These are phyloP conservation scores for Gossypium thurberi DNA, from an alignment of 345 rosid species.

Conservation along the genomic window DNA sequence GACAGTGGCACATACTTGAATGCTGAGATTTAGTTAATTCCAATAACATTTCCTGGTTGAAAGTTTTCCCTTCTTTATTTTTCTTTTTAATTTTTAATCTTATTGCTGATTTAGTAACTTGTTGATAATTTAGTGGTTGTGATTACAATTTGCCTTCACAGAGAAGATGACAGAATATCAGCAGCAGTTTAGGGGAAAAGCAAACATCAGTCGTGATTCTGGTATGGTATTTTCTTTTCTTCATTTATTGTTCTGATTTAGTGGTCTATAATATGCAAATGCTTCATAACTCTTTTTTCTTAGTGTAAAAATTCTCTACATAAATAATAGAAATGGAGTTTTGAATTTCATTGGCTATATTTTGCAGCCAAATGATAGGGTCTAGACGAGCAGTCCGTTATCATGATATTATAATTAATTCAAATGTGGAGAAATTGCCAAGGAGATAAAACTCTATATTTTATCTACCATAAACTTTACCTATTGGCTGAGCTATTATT, in stretches of 20 bases:
- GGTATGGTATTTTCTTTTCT: conserved; percentile 21
- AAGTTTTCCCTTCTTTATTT: background rate
- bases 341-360: background rate
- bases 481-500: background rate
- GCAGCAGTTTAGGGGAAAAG: conserved; percentile 30
- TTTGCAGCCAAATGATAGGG: background rate
- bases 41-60: background rate
- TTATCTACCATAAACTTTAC: background rate
- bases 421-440: background rate
- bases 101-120: conserved; percentile 1
- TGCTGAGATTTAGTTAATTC: conserved; percentile 1
- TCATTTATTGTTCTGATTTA: background rate
- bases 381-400: background rate
- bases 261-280: background rate
- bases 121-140: conserved; percentile 2
- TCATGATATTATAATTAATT: background rate
- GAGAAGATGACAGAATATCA: conserved; percentile 41
- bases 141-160: conserved; percentile 18
- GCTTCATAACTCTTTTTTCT: background rate
- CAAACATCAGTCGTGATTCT: conserved; percentile 24
- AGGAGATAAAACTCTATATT: background rate
- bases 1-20: background rate
- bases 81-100: background rate
- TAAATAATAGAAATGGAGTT: background rate
- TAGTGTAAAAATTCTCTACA: background rate